Percentiles rank a stretch among this genome's conserved stretches.
Conservation (phyloP, 805 yeast species). For the Saccharomycopsis selenospora region DNA sequence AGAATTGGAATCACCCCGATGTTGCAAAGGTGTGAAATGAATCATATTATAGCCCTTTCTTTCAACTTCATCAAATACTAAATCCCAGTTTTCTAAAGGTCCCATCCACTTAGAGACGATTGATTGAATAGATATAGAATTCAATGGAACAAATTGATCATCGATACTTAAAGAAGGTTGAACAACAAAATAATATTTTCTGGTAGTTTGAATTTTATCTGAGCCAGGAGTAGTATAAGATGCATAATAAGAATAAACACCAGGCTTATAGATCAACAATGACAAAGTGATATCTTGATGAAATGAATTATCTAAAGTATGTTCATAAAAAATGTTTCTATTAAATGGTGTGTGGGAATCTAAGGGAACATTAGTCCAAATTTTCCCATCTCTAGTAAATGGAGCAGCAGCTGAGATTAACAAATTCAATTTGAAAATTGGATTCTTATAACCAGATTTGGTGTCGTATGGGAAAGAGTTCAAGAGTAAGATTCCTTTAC, state of each 20-base stretch:
- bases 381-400: slow-evolving; percentile 59
- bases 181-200: slow-evolving; percentile 62
- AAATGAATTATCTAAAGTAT: slow-evolving; percentile 48
- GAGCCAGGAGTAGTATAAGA: slow-evolving; percentile 40
- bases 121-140: slow-evolving; percentile 74
- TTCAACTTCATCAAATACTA: slow-evolving; percentile 51
- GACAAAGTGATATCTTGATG: slow-evolving; percentile 55
- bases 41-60: slow-evolving; percentile 88
- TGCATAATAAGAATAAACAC: slow-evolving; percentile 70
- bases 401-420: slow-evolving; percentile 69
- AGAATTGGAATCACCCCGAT: slow-evolving; percentile 83
- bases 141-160: slow-evolving; percentile 55
- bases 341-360: slow-evolving; percentile 36
- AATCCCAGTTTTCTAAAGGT: slow-evolving; percentile 55
- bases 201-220: slow-evolving; percentile 40
- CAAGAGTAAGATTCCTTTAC: slow-evolving; percentile 16
- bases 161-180: slow-evolving; percentile 61
- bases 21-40: slow-evolving; percentile 90
- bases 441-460: slow-evolving; percentile 25
- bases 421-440: slow-evolving; percentile 46
- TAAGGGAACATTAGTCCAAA: slow-evolving; percentile 70
- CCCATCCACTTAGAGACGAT: slow-evolving; percentile 93
- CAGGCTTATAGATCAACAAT: slow-evolving; percentile 61
- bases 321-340: slow-evolving; percentile 48
- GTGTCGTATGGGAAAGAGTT: slow-evolving; percentile 13